These are phyloP conservation scores for Tetrapisispora phaffii DNA, from an alignment of 805 yeast genomes.

Conservation along the genomic window DNA sequence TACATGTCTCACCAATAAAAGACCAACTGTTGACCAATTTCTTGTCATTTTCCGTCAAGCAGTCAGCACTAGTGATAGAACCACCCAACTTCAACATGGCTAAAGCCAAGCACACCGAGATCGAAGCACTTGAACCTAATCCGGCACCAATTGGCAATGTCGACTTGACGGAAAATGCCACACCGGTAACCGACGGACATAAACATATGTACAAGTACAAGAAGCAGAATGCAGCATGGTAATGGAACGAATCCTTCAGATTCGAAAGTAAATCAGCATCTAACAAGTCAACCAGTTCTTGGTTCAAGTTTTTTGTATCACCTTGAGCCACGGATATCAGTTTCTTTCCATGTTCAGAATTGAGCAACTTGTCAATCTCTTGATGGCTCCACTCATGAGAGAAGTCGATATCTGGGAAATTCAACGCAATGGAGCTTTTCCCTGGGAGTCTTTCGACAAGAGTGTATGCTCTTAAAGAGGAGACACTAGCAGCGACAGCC, in stretches of 20 bases:
- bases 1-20: slow-evolving; percentile 85
- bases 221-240: slow-evolving; percentile 74
- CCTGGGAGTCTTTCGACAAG: slow-evolving; percentile 39
- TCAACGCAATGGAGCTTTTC: slow-evolving; percentile 43
- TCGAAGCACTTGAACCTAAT: slow-evolving; percentile 86
- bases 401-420: slow-evolving; percentile 76
- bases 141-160: slow-evolving; percentile 96
- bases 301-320: slow-evolving; percentile 47
- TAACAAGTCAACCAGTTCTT: slow-evolving; percentile 45
- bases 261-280: slow-evolving; percentile 33
- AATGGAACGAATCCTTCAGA: slow-evolving; percentile 49
- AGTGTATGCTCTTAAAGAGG: slow-evolving; percentile 70
- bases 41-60: slow-evolving; percentile 35
- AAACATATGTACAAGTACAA: slow-evolving; percentile 62
- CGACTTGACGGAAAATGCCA: slow-evolving; percentile 60
- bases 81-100: slow-evolving; percentile 59
- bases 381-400: slow-evolving; percentile 46
- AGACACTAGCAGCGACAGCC: slow-evolving; percentile 89
- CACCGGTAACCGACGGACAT: slow-evolving; percentile 41
- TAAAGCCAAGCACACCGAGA: slow-evolving; percentile 72
- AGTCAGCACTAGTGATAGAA: slow-evolving; percentile 33
- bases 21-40: slow-evolving; percentile 78
- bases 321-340: slow-evolving; percentile 10
- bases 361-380: neutral
- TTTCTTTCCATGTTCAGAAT: neutral